Conservation (phyloP, 495 filamentous ascomycete species). For the Chaetomidium leptoderma region DNA sequence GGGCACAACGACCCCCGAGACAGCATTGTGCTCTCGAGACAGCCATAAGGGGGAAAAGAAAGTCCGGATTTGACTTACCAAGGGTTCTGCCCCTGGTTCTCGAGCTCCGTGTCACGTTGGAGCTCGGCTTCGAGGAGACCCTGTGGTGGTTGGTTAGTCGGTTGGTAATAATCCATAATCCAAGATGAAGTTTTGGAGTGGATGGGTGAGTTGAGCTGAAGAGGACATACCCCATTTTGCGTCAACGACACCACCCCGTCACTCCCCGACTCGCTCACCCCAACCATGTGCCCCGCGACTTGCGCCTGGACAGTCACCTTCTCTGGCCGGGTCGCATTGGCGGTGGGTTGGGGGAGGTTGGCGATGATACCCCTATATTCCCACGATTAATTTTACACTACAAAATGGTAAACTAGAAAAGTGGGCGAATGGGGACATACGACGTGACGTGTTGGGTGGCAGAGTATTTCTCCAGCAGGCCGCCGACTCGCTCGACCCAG, state of each 20-base stretch:
- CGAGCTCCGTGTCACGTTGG: slow-evolving; percentile 21
- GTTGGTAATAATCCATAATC: background rate
- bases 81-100: slow-evolving; percentile 27
- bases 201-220: background rate
- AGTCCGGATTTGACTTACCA: too few species aligned
- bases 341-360: slow-evolving; percentile 25
- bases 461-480: slow-evolving; percentile 21
- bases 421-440: slow-evolving; percentile 13
- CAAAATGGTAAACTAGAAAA: background rate
- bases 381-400: background rate
- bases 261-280: slow-evolving; percentile 6
- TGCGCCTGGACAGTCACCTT: slow-evolving; percentile 19
- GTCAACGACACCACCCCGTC: slow-evolving; percentile 12
- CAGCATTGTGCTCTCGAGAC: too few species aligned
- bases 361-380: slow-evolving; percentile 23
- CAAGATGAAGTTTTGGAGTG: background rate
- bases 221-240: slow-evolving; percentile 27
- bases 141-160: background rate
- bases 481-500: slow-evolving; percentile 20
- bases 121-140: slow-evolving; percentile 23
- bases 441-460: slow-evolving; percentile 28
- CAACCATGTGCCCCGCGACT: slow-evolving; percentile 17
- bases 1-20: too few species aligned
- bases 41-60: too few species aligned
- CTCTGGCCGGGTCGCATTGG: slow-evolving; percentile 17